Conservation (phyloP, 148 eudicot species). For the Nepenthes gracilis region DNA sequence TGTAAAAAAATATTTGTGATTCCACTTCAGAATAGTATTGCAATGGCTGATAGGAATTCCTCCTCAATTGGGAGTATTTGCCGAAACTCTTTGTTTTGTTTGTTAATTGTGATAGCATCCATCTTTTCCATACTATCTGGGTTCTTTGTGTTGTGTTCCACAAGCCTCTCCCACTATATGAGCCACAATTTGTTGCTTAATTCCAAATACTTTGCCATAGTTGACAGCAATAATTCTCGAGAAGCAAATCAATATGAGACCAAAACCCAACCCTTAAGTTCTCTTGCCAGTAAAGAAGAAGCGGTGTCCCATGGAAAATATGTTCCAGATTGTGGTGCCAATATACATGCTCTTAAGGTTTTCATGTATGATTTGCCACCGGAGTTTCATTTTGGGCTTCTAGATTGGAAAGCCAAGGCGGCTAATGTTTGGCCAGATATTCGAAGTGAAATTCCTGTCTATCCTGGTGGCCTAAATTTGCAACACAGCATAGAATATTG, state of each 20-base stretch:
- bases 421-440: slow-evolving; percentile 77
- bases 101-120: neutral
- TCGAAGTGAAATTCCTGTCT: slow-evolving; percentile 40
- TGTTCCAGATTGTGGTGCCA: slow-evolving; percentile 1
- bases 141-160: neutral
- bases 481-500: slow-evolving; percentile 98
- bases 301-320: neutral
- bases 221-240: neutral
- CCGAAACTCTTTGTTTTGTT: neutral
- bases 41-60: neutral
- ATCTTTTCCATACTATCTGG: neutral
- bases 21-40: no score
- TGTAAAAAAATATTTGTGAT: no score
- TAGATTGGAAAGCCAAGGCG: slow-evolving; percentile 57
- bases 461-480: slow-evolving; percentile 87
- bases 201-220: neutral
- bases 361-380: slow-evolving; percentile 90
- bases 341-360: slow-evolving; percentile 30
- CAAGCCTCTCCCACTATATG: neutral
- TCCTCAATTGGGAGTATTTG: neutral
- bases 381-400: slow-evolving; percentile 73
- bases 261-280: neutral
- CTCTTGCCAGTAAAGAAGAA: neutral
- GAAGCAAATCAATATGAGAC: neutral
- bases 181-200: neutral